These are phyloP conservation scores for Begonia fuchsioides DNA, from an alignment of 306 rosid species.

Conservation along the genomic window DNA sequence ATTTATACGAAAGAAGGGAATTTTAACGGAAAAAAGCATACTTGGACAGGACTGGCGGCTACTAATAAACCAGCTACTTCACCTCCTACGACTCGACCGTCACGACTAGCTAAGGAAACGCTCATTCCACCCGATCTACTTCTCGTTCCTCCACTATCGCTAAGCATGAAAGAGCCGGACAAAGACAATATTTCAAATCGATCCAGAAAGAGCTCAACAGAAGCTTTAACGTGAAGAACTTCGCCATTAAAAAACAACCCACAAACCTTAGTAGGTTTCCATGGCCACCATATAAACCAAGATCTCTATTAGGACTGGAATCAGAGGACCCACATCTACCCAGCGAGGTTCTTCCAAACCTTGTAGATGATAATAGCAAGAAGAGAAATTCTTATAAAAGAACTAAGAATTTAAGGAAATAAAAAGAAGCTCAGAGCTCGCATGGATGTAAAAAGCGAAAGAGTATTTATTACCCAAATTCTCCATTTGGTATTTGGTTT, in stretches of 20 bases:
- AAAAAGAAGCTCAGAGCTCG: neutral
- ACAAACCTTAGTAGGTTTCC: conserved; percentile 43
- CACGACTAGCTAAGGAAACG: conserved; percentile 78
- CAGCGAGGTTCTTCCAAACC: conserved; percentile 21
- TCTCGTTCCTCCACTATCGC: conserved; percentile 66
- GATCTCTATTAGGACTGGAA: conserved; percentile 41
- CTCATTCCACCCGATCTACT: conserved; percentile 99
- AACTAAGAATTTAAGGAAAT: neutral
- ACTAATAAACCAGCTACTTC: conserved; percentile 87
- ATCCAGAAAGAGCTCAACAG: conserved; percentile 46
- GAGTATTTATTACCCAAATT: conserved; percentile 48
- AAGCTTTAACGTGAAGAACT: conserved; percentile 34
- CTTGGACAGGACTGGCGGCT: conserved; percentile 96
- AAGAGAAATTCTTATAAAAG: conserved; percentile 1
- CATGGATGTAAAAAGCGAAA: neutral
- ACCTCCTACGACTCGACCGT: conserved; percentile 93
- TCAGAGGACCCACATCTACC: conserved; percentile 65
- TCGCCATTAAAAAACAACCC: conserved; percentile 39
- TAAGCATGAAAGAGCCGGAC: conserved; percentile 91
- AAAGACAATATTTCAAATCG: conserved; percentile 81
- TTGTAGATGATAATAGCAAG: conserved; percentile 2
- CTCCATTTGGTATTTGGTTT: conserved; percentile 55
- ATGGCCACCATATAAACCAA: conserved; percentile 29
- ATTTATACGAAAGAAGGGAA: no score
- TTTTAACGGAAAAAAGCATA: neutral